Percentiles rank a stretch among this genome's conserved stretches.
Conservation (phyloP, 2,329 filamentous ascomycete genomes). For the Hypoxylon sp. region DNA sequence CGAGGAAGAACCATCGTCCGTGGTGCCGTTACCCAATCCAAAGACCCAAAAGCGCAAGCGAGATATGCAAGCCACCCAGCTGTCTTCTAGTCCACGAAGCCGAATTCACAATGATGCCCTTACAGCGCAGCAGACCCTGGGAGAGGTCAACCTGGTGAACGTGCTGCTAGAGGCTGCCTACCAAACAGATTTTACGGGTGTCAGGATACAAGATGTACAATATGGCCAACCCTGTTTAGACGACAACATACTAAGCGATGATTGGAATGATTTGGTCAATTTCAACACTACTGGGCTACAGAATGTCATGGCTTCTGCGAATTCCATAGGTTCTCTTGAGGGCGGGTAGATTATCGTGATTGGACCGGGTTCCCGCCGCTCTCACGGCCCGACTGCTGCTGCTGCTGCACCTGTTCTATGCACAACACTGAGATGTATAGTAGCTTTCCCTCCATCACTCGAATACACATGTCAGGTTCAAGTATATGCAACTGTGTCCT, state of each 20-base stretch:
- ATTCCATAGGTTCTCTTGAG: slow-evolving; percentile 3
- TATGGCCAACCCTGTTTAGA: not conserved
- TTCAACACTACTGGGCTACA: not conserved
- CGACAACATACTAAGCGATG: not conserved
- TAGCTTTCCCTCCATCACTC: slow-evolving; percentile 4
- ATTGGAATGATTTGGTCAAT: not conserved
- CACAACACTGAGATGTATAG: slow-evolving; percentile 3
- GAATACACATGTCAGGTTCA: slow-evolving; percentile 6
- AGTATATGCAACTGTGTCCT: slow-evolving; percentile 3
- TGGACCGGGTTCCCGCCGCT: slow-evolving; percentile 2
- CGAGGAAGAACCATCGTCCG: not conserved
- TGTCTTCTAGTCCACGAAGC: not conserved
- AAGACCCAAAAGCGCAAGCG: not conserved
- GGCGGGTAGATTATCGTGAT: slow-evolving; percentile 1
- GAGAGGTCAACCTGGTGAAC: no score
- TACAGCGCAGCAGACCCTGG: slow-evolving; percentile 1
- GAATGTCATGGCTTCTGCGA: not conserved
- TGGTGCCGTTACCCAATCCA: not conserved
- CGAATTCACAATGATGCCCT: not conserved
- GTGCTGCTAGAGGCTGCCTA: slow-evolving; percentile 1
- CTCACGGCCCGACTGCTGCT: slow-evolving; percentile 1
- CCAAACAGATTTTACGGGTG: not conserved
- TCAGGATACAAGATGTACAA: not conserved
- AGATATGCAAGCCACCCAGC: not conserved
- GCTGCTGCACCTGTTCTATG: not conserved